A percentile compares a stretch with the other conserved stretches of the same genome.
Conservation (phyloP, 768 basidiomycete genomes). For the Tubosaeta sp. region DNA sequence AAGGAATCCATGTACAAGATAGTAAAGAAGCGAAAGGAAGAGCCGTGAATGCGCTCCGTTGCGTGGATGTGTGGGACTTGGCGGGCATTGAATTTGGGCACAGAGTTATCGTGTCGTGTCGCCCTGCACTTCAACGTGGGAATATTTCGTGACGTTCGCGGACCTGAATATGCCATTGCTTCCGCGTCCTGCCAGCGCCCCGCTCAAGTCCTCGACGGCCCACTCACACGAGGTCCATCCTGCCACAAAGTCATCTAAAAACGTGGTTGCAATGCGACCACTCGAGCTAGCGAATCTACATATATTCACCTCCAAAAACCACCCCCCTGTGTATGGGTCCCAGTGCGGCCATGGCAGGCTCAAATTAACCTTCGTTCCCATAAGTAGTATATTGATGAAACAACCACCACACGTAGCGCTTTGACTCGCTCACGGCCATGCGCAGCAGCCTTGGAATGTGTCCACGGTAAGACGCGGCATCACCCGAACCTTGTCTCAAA, state of each 20-base stretch:
- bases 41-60: constrained; percentile 17
- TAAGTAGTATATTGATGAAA: constrained; percentile 8
- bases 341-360: constrained; percentile 12
- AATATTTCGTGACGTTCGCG: constrained; percentile 28
- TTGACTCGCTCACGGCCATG: constrained; percentile 17
- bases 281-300: background rate
- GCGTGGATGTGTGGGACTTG: constrained; percentile 34
- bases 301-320: background rate
- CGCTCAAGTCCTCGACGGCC: constrained; percentile 14
- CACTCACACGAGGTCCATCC: constrained; percentile 12
- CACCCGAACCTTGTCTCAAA: background rate
- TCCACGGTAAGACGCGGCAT: background rate
- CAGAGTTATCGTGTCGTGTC: constrained; percentile 39
- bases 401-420: constrained; percentile 9
- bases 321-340: background rate
- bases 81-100: constrained; percentile 38
- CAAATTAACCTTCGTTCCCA: constrained; percentile 24
- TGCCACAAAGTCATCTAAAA: background rate
- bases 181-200: constrained; percentile 33
- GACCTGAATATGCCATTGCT: constrained; percentile 30
- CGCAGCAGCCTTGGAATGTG: constrained; percentile 9
- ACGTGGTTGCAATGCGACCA: background rate
- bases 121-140: constrained; percentile 32
- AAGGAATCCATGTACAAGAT: constrained; percentile 42
- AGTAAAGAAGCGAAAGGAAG: constrained; percentile 2